Percentiles rank a stretch among this genome's conserved stretches.
Conservation (phyloP, 495 filamentous ascomycete species). For the Aspergillus egyptiacus region DNA sequence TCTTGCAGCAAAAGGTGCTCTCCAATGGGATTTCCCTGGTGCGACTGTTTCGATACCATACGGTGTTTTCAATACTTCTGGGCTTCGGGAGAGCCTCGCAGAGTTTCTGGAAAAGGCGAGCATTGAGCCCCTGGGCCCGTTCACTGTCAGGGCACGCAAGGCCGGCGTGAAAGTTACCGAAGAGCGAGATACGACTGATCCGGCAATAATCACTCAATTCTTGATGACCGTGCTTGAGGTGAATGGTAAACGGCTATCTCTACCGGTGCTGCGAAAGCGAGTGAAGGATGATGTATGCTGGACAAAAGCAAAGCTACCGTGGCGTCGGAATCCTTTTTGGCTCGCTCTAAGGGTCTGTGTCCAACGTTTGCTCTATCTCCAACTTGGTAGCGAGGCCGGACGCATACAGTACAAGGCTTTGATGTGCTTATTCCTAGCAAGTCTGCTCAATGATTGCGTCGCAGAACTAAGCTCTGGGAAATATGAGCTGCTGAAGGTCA, state of each 20-base stretch:
- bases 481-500: constrained; percentile 39
- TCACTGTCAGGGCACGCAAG: constrained; percentile 46
- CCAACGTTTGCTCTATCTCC: constrained; percentile 41
- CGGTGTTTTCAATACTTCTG: constrained; percentile 29
- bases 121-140: constrained; percentile 47
- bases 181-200: constrained; percentile 49
- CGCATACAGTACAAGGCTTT: constrained; percentile 55
- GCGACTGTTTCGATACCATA: constrained; percentile 34
- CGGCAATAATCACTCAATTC: constrained; percentile 48
- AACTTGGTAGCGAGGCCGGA: constrained; percentile 41
- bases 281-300: constrained; percentile 54
- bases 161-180: constrained; percentile 43
- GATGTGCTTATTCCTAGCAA: constrained; percentile 38
- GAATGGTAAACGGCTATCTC: constrained; percentile 31
- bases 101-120: constrained; percentile 54
- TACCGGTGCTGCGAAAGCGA: constrained; percentile 44
- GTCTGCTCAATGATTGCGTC: constrained; percentile 35
- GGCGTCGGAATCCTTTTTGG: constrained; percentile 53
- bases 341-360: constrained; percentile 52
- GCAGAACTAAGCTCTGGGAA: constrained; percentile 22
- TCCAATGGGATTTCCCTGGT: constrained; percentile 45
- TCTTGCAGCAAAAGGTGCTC: constrained; percentile 32
- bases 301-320: constrained; percentile 42
- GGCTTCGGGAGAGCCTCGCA: constrained; percentile 46
- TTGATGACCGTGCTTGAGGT: constrained; percentile 52